Evolutionary conservation across 768 basidiomycete genomes (phyloP).

Genomic region (Lentinus tigrinus): DNA sequence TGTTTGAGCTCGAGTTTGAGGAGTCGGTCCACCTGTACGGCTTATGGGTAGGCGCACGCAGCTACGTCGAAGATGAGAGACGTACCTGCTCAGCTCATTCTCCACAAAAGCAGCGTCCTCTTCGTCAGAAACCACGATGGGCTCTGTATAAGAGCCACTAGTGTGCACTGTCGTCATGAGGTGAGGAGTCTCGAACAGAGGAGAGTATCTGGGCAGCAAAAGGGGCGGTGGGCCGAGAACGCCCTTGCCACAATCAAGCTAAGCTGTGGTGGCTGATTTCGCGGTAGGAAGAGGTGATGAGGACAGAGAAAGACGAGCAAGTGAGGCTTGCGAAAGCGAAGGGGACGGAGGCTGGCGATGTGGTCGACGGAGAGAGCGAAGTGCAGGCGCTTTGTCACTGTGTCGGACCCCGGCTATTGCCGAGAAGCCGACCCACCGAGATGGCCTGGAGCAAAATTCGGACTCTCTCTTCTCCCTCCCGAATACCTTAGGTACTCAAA

Average conservation of each 20-base stretch:
- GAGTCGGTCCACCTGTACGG: neutral
- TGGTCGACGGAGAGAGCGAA: too few species aligned
- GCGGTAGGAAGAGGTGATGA: too few species aligned
- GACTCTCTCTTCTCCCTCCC: too few species aligned
- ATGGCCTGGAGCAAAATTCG: too few species aligned
- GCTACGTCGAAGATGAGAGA: neutral
- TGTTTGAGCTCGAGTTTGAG: neutral
- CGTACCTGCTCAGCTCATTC: conserved; percentile 16
- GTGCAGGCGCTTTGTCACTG: too few species aligned
- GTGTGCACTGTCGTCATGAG: conserved; percentile 15
- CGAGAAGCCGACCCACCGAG: too few species aligned
- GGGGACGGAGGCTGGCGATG: too few species aligned
- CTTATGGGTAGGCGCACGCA: neutral
- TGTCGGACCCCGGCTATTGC: too few species aligned
- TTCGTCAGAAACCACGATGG: conserved; percentile 27
- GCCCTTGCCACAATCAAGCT: neutral
- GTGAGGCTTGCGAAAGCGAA: too few species aligned
- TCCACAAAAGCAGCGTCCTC: conserved; percentile 28
- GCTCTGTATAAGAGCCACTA: conserved; percentile 21
- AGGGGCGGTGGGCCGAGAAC: neutral
- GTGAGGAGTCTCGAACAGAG: neutral
- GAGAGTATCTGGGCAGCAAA: neutral
- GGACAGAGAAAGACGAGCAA: too few species aligned
- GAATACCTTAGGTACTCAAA: too few species aligned
- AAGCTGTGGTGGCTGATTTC: too few species aligned